Base-by-base conservation (phyloP, 106 monocot species). In the Acorus calamus region DNA sequence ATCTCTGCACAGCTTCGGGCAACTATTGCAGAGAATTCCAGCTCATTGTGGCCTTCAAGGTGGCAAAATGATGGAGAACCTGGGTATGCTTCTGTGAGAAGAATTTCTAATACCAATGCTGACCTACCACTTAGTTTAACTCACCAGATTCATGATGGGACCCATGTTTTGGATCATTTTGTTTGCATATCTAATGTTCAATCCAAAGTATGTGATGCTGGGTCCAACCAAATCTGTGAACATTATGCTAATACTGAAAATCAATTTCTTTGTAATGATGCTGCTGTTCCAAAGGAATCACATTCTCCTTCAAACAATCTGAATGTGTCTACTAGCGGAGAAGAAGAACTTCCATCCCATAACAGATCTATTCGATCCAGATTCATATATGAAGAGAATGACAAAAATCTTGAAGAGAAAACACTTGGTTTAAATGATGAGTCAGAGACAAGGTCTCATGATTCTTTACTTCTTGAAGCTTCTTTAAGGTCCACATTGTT, bases 401-500 rank as follows among this genome's bases (percentile, higher is more conserved):
- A 10, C 0, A 79, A 57, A 50, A 58, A 73, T 50, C 59, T 54
- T 52, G 62, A 8, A 41, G 76, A 72, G 12, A 72, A 60, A 50
- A 62, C 13, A 57, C 46, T 48, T 12, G 44, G 49, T 56, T 11
- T 66, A 28, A 59, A 73, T 73, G 28, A 4, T 57, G 71, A 71
- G 53, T 53, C 46, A 66, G 69, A 69, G 70, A 82, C 58, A 68
- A 43, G 42, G 11, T 48, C 8, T 53, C 69, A 71, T 8, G 84
- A 96, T 67, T 90, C 74, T 67, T 84, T 85, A 46, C 87, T 86
- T 75, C 77, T 85, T 57, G 96, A 98, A 84, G 91, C 96, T 75
- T 70, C 78, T 9, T 74, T 98, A 66, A 90, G 96, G 61, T 91
- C 90, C 5, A 76, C 80, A 48, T 71, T 98, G 10, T 78, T 91